Evolutionary conservation across 2,329 filamentous ascomycete species (phyloP), one percentile per base, ranked within the genome.

Genomic region (Knufia petricola): DNA sequence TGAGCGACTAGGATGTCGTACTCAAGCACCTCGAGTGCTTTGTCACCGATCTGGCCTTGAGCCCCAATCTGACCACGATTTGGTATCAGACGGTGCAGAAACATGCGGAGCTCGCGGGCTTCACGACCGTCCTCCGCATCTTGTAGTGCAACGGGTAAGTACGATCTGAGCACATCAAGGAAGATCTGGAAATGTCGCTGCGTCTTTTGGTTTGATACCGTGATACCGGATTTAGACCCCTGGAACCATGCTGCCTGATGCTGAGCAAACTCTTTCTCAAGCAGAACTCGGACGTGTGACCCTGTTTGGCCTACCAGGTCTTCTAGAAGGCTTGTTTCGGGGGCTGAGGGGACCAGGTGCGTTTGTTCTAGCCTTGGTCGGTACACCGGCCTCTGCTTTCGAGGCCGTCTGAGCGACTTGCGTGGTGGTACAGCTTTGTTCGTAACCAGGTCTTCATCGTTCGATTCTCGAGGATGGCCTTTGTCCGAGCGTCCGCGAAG

Each of bases 231-330:
- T 30, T 47, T 47, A 3, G 32, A 38, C 7, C 44, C 44, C 20
- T 47, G 44, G 30, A 47, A 47, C 44, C 44, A 47, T 12, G 44
- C 44, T 9, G 32, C 23, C 17, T 47, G 44, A 39, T 47, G 26
- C 21, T 47, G 23, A 10, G 44, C 23, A 32, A 47, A 47, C 23
- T 47, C 32, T 12, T 24, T 26, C 12, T 47, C 32, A 30, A 47
- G 44, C 20, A 47, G 15, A 9, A 21, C 34, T 30, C 34, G 32
- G 3, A 47, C 23, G 23, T 39, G 28, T 12, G 44, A 34, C 15
- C 26, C 20, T 17, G 21, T 39, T 9, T 37, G 21, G 23, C 23
- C 32, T 13, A 47, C 19, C 15, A 38, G 17, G 13, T 10, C n/a
- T 28, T 47, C 32, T 12, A 47, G 13, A 6, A n/a, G 12, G 12